These are phyloP conservation scores for Coemansia reversa DNA, from an alignment of 192 early-diverging fungal species.

Conservation along the genomic window DNA sequence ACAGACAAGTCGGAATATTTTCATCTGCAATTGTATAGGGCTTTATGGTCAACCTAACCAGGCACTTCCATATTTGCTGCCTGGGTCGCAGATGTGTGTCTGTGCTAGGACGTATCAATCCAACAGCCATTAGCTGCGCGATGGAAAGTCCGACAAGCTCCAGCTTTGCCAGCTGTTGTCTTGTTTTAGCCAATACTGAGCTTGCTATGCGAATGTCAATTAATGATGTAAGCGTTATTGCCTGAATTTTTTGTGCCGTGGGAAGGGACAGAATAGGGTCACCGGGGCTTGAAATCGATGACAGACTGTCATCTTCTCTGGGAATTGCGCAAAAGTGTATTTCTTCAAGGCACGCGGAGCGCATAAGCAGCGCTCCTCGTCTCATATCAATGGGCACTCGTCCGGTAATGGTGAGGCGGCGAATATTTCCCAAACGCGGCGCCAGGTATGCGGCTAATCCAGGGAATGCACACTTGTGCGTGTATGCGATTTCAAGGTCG, in stretches of 20 bases:
- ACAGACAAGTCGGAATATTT: slow-evolving; percentile 1
- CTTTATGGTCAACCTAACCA: slow-evolving; percentile 6
- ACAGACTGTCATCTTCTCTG: slow-evolving; percentile 30
- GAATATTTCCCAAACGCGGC: slow-evolving; percentile 32
- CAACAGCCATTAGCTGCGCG: slow-evolving; percentile 19
- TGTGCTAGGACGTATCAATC: slow-evolving; percentile 6
- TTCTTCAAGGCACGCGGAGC: slow-evolving; percentile 16
- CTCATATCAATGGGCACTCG: slow-evolving; percentile 51
- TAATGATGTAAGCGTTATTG: slow-evolving; percentile 27
- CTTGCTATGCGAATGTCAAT: slow-evolving; percentile 40
- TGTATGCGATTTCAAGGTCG: slow-evolving; percentile 43
- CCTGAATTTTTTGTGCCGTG: slow-evolving; percentile 8
- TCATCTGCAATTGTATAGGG: slow-evolving; percentile 4
- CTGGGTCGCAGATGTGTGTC: background rate
- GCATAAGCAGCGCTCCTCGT: slow-evolving; percentile 29
- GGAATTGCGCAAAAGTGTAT: slow-evolving; percentile 31
- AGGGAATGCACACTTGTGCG: slow-evolving; percentile 52
- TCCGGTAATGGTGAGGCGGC: slow-evolving; percentile 29
- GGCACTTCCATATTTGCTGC: slow-evolving; percentile 1
- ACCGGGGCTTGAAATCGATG: slow-evolving; percentile 16
- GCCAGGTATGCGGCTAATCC: slow-evolving; percentile 42
- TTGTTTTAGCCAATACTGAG: slow-evolving; percentile 13
- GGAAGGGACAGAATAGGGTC: slow-evolving; percentile 26
- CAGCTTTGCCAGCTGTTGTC: slow-evolving; percentile 14
- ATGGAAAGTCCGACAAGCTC: slow-evolving; percentile 27